These are phyloP conservation scores for Garcia nutans DNA, from an alignment of 345 rosid species.

Conservation along the genomic window DNA sequence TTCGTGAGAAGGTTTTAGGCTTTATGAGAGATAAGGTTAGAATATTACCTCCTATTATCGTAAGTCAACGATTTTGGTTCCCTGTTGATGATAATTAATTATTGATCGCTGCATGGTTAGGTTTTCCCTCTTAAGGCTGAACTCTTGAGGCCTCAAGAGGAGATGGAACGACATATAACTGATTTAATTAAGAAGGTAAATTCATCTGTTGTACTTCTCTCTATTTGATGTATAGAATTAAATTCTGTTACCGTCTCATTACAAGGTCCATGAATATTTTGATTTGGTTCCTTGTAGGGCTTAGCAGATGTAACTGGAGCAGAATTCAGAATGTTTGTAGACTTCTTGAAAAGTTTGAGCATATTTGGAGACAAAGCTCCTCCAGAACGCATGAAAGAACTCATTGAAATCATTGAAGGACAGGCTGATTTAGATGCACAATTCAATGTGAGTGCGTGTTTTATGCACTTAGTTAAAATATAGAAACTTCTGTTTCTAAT, in stretches of 20 bases:
- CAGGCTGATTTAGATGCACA: constrained; percentile 96
- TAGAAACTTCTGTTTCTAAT: not conserved
- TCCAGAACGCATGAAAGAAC: constrained; percentile 90
- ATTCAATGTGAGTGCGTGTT: constrained; percentile 61
- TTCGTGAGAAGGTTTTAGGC: constrained; percentile 79
- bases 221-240: not conserved
- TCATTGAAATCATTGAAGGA: constrained; percentile 80
- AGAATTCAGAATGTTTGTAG: constrained; percentile 98
- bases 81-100: constrained; percentile 6
- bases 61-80: not conserved
- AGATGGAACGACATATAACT: constrained; percentile 93
- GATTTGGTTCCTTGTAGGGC: constrained; percentile 51
- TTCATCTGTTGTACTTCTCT: not conserved
- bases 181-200: constrained; percentile 83
- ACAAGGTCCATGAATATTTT: constrained; percentile 15
- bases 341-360: constrained; percentile 80
- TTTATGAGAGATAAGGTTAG: constrained; percentile 90
- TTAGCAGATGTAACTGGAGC: constrained; percentile 95
- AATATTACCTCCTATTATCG: not conserved
- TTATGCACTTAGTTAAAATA: not conserved
- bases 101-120: constrained; percentile 39
- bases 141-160: constrained; percentile 91
- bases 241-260: not conserved
- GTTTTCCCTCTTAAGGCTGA: constrained; percentile 87
- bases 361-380: constrained; percentile 96